A percentile compares a stretch with the other conserved stretches of the same genome.
phyloP scores from a whole-genome alignment of 2,329 filamentous ascomycete species.

The Chaetomium strumarium region DNA sequence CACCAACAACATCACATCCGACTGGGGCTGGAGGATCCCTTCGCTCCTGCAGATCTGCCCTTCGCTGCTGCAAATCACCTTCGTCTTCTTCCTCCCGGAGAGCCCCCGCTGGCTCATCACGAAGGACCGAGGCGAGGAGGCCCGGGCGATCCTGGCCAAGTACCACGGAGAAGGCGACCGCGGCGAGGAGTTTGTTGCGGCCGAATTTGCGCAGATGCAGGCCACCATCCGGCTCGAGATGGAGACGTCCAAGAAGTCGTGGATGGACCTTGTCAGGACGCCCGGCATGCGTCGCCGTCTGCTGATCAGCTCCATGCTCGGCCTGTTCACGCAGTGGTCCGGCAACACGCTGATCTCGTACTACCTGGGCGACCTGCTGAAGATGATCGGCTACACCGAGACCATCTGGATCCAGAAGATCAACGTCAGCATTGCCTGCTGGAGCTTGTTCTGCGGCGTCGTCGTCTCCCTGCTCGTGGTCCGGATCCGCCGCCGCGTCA shows the following conservation, averaged over 20 bases:
- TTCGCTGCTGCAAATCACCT: slow-evolving; percentile 36
- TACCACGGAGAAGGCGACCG: slow-evolving; percentile 4
- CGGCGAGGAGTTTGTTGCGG: slow-evolving; percentile 9
- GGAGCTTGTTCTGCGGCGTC: slow-evolving; percentile 38
- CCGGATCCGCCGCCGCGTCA: slow-evolving; percentile 39
- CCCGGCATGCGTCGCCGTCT: slow-evolving; percentile 34
- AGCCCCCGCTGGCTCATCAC: slow-evolving; percentile 38
- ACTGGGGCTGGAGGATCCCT: slow-evolving; percentile 42
- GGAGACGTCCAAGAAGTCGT: slow-evolving; percentile 35
- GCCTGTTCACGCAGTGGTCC: slow-evolving; percentile 48
- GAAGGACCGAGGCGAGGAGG: neutral
- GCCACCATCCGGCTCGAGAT: slow-evolving; percentile 40
- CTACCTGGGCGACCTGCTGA: slow-evolving; percentile 2
- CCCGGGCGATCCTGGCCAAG: slow-evolving; percentile 1
- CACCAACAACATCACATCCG: slow-evolving; percentile 35
- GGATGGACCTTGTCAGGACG: slow-evolving; percentile 35
- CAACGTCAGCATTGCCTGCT: slow-evolving; percentile 41
- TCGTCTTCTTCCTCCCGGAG: slow-evolving; percentile 29
- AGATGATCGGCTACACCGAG: neutral
- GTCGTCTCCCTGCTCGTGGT: slow-evolving; percentile 38
- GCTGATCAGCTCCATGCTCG: slow-evolving; percentile 42
- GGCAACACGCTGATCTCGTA: slow-evolving; percentile 18
- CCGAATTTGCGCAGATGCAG: slow-evolving; percentile 46
- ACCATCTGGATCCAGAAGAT: slow-evolving; percentile 19
- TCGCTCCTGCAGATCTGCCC: slow-evolving; percentile 42